Evolutionary conservation across 768 basidiomycete genomes (phyloP).

Genomic region (Cubamyces lactineus): DNA sequence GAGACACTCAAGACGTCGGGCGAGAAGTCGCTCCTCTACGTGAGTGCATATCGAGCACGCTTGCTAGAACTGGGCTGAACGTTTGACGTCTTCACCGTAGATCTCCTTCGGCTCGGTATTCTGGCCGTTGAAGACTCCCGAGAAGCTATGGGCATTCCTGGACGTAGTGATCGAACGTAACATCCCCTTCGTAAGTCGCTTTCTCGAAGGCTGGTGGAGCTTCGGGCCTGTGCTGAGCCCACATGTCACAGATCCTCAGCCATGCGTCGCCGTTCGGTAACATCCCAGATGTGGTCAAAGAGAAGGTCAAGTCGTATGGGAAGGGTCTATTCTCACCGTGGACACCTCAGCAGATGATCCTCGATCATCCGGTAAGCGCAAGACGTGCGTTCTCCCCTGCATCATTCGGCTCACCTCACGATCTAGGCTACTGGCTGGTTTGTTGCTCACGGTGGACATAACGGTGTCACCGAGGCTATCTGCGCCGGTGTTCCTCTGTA

Average conservation of each 20-base stretch:
- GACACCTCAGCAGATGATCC: constrained; percentile 24
- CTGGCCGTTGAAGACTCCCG: constrained; percentile 25
- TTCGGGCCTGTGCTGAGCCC: background rate
- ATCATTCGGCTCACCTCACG: too few species aligned
- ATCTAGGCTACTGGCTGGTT: constrained; percentile 25
- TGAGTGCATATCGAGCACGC: background rate
- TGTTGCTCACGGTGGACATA: constrained; percentile 33
- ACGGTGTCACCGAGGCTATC: constrained; percentile 31
- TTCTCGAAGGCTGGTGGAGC: background rate
- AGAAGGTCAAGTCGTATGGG: constrained; percentile 19
- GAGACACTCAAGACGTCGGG: constrained; percentile 24
- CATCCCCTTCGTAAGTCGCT: constrained; percentile 27
- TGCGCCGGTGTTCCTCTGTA: constrained; percentile 27
- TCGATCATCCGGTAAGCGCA: constrained; percentile 13
- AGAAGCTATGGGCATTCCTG: constrained; percentile 25
- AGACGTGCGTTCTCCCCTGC: background rate
- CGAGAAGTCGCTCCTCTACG: constrained; percentile 22
- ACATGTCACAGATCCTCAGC: constrained; percentile 13
- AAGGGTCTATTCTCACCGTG: constrained; percentile 15
- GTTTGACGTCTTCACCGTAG: background rate
- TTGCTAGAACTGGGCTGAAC: too few species aligned
- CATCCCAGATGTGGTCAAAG: constrained; percentile 13
- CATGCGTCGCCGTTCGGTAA: constrained; percentile 12
- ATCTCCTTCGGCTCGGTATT: constrained; percentile 27
- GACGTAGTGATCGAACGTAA: constrained; percentile 26